Evolutionary conservation across 371 early-diverging fungal genomes (phyloP), one percentile per base, ranked within the genome.

Genomic region (Mortierella sp.): DNA sequence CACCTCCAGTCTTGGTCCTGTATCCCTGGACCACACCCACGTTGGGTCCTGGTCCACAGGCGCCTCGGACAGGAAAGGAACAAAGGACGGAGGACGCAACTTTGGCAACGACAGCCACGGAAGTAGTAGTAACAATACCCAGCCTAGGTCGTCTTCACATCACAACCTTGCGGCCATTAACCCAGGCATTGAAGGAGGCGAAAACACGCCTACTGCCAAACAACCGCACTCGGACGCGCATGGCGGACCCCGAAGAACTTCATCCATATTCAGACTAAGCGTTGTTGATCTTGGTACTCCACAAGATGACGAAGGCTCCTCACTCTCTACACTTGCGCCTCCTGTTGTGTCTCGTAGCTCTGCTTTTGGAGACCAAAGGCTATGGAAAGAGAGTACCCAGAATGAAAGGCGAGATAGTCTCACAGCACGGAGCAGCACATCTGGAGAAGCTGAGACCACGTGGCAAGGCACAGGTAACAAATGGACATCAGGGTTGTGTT

Each of bases 311-410:
- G 70, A 73, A 16, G 19, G 70, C 5, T 69, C 75, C 5, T 67
- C 81, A 11, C 66, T 72, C 0, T 64, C 80, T 25, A 69, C 81
- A 0, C 45, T 75, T 0, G 81, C 81, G 1, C 83, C 83, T 3
- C 77, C 83, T 1, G 72, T 82, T 26, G 72, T 82, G 9, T 81
- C 81, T 16, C 68, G 75, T 50, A 76, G 76, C 21, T 70, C 82
- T 4, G 76, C 70, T 0, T 81, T 80, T 66, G 83, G 79, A 14
- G 77, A 73, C 62, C 65, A 66, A 19, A 60, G 62, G 1, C 23
- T 29, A n/a, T 18, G 45, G 25, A 64, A 46, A 46, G 61, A 68
- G 56, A 51, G 55, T 52, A 7, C 23, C 12, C 29, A 44, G 19
- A 18, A 60, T 18, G 65, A 60, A 65, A 47, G 21, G 55, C 44